phyloP scores from a whole-genome alignment of 352 stramenopile species.

The Phytophthora macrochlamydospora region DNA sequence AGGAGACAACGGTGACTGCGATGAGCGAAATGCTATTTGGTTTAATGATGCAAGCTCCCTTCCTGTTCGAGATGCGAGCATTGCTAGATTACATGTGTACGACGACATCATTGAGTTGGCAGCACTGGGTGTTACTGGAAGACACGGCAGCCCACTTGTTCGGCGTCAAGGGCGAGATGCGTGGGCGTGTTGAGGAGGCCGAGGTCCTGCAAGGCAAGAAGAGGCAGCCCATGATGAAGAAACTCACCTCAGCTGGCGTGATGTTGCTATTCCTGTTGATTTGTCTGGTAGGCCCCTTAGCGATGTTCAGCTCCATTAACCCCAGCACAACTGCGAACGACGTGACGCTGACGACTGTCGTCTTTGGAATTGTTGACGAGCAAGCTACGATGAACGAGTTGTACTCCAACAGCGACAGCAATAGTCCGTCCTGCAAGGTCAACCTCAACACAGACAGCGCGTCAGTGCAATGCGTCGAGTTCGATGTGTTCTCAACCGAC shows the following conservation, averaged over 20 bases:
- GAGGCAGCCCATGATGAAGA: slow-evolving; percentile 67
- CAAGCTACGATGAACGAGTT: slow-evolving; percentile 78
- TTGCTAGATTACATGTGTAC: slow-evolving; percentile 89
- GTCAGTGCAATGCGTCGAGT: slow-evolving; percentile 80
- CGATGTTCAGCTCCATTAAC: slow-evolving; percentile 89
- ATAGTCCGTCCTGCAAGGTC: slow-evolving; percentile 69
- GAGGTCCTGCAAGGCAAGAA: slow-evolving; percentile 83
- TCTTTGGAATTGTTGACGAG: slow-evolving; percentile 76
- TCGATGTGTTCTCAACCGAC: slow-evolving; percentile 78
- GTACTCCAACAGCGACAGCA: slow-evolving; percentile 78
- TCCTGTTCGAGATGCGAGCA: slow-evolving; percentile 89
- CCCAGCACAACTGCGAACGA: slow-evolving; percentile 78
- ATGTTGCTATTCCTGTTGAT: slow-evolving; percentile 83
- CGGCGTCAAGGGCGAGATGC: slow-evolving; percentile 81
- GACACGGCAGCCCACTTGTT: slow-evolving; percentile 84
- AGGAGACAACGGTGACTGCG: slow-evolving; percentile 48
- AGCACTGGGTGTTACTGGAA: slow-evolving; percentile 85
- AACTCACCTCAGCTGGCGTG: slow-evolving; percentile 73
- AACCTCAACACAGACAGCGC: slow-evolving; percentile 67
- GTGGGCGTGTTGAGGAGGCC: slow-evolving; percentile 60
- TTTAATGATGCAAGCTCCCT: slow-evolving; percentile 80
- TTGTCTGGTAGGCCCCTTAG: slow-evolving; percentile 76
- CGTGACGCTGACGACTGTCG: slow-evolving; percentile 62
- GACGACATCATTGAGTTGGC: slow-evolving; percentile 80
- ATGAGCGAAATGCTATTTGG: slow-evolving; percentile 70